Evolutionary conservation across 768 basidiomycete genomes (phyloP), one percentile per base, ranked within the genome.

Genomic region (Psilocybe cyanescens): DNA sequence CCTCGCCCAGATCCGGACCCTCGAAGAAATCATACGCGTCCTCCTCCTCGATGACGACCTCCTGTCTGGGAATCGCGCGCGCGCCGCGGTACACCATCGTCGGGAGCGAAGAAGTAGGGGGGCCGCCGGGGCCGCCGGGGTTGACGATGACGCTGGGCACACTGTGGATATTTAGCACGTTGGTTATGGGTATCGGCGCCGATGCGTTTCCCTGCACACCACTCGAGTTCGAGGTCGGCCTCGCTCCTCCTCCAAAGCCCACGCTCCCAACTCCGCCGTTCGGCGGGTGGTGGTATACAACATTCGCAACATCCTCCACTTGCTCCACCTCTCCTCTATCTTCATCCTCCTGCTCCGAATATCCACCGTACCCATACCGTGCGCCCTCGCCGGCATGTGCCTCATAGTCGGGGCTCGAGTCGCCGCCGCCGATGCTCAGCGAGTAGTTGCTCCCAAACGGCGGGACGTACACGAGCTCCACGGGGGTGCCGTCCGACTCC

Each of bases 391-490:
- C 24, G 24, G 24, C 24, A 24, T 24, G 24, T 24, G 24, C 24
- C 24, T 60, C 63, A 51, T 59, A 60, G 53, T 61, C 60, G 24
- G 55, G 49, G 16, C 48, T 24, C 37, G 57, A 49, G 29, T 62
- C 63, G 30, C 64, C 67, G 16, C 61, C 65, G 8, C 62, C 66
- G 29, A 63, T 62, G 35, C 70, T 74, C 28, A 62, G 48, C 53
- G 63, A 71, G 63, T 78, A 82, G 28, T 76, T 72, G 61, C 75
- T 75, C 56, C 76, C 76, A 44, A 78, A 68, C 30, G 81, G 80
- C 1, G 90, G 90, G 14, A 88, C 87, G 68, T 90, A 91, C 24
- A 91, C 90, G 64, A 91, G 79, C 62, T 90, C 88, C 41, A 90
- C 87, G 1, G 86, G 84, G 0, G 83, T 80, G 55, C 79, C 78